Percentiles rank a stretch among this genome's conserved stretches.
Evolutionary conservation across 1,284 basidiomycete genomes (phyloP).

Genomic region (Malassezia arunalokei): DNA sequence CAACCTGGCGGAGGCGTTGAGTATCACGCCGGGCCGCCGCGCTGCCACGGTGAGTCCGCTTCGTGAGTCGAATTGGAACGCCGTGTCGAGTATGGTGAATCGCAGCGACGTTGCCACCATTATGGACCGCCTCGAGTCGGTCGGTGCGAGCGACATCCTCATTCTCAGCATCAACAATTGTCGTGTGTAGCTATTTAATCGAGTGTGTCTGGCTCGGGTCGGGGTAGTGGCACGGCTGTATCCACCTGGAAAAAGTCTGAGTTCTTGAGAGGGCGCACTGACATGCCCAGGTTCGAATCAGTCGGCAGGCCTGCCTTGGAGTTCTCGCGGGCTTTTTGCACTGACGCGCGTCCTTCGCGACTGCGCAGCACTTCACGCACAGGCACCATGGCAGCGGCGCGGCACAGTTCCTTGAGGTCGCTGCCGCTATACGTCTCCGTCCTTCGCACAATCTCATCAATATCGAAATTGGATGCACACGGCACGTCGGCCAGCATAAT

Average conservation of each 20-base stretch:
- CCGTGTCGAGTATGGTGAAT: constrained; percentile 82
- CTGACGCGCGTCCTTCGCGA: constrained; percentile 26
- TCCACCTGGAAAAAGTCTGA: constrained; percentile 40
- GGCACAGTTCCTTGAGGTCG: constrained; percentile 85
- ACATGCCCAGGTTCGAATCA: constrained; percentile 6
- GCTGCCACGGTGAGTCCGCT: constrained; percentile 81
- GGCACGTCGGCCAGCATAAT: constrained; percentile 54
- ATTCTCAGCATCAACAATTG: constrained; percentile 86
- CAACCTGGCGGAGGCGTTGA: constrained; percentile 56
- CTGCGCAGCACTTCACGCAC: constrained; percentile 43
- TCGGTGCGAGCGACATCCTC: constrained; percentile 80
- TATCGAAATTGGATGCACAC: constrained; percentile 57
- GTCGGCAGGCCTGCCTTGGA: not conserved
- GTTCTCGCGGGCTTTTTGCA: constrained; percentile 13
- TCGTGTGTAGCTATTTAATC: constrained; percentile 56
- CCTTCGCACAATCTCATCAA: constrained; percentile 59
- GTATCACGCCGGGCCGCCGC: constrained; percentile 74
- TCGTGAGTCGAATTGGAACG: constrained; percentile 72
- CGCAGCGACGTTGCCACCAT: constrained; percentile 66
- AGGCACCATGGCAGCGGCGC: constrained; percentile 52
- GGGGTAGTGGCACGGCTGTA: constrained; percentile 19
- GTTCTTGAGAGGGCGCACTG: constrained; percentile 30
- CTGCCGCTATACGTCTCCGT: constrained; percentile 76
- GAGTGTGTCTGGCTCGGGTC: constrained; percentile 28
- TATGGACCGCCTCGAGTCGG: constrained; percentile 76